Evolutionary conservation across 2,329 filamentous ascomycete genomes (phyloP), one percentile per base, ranked within the genome.

Genomic region (Bimuria novae-zelandiae): DNA sequence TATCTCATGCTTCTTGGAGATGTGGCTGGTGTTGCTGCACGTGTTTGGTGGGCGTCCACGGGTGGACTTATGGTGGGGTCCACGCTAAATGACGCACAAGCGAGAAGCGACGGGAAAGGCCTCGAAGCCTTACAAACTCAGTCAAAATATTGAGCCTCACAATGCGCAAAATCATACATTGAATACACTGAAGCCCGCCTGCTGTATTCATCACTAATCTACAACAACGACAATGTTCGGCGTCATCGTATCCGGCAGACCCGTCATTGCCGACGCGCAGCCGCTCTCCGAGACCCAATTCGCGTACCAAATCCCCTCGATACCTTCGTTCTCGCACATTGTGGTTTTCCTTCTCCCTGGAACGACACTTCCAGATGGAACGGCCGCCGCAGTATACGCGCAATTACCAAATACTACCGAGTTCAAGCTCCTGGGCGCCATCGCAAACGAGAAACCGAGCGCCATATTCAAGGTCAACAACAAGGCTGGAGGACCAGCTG

Each of bases 381-480:
- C 89, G 17, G 93, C 91, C 4, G 94, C 92, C 12, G 90, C 92
- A 41, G 93, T 99, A 59, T 97, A 97, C 77, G 83, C 96, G 42
- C 88, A 92, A 60, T 77, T 88, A n/a, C 83, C 85, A 3, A 76
- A 76, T 7, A 63, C 75, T 49, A 73, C 61, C 71, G 84, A 87
- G 41, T 96, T 96, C 77, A 86, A 83, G 55, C 90, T 99, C 65
- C 85, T 97, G 4, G 94, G 95, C 57, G 94, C 88, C 43, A 87
- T 99, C 51, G 92, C 90, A 1, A 87, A 89, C 30, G 91, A 92
- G 51, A 97, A 97, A 70, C 92, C 94, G 63, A 93, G 89, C 61
- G 91, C 92, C 30, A 89, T 97, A 52, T 97, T 97, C 80, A 92
- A 89, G 72, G 79, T 96, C 59, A 81, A 79, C 43, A 69, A 65